Conservation (phyloP, 345 rosid species). For the Eucalyptus brandiana region DNA sequence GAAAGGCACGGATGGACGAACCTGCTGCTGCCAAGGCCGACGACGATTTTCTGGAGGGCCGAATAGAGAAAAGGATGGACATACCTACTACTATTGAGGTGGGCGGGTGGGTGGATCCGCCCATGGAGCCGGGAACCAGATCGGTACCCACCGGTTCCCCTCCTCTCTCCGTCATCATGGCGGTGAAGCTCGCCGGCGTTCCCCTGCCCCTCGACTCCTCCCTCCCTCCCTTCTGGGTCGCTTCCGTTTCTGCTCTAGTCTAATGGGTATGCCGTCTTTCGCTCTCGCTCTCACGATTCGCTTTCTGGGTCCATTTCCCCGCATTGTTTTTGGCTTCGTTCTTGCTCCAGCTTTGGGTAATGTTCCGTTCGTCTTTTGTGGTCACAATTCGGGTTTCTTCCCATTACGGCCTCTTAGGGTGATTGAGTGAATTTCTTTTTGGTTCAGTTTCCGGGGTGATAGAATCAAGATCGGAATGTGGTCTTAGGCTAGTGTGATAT, state of each 20-base stretch:
- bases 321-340: not conserved
- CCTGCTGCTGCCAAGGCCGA: no score
- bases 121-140: no score
- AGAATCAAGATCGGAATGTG: not conserved
- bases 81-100: no score
- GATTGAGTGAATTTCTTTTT: no score
- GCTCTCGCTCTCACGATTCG: not conserved
- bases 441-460: not conserved
- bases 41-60: no score
- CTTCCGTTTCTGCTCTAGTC: conserved; percentile 45
- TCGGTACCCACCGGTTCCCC: no score
- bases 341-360: not conserved
- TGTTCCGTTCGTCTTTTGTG: not conserved
- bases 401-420: not conserved
- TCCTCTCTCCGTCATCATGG: conserved; percentile 47
- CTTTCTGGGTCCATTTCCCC: not conserved
- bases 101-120: no score
- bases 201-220: conserved; percentile 8
- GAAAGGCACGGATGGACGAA: no score
- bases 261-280: conserved; percentile 34
- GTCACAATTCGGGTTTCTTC: not conserved
- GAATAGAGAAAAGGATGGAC: no score
- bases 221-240: conserved; percentile 11
- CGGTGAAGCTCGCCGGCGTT: conserved; percentile 39
- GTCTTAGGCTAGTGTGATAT: not conserved